These are phyloP conservation scores for Scheffersomyces insectosa DNA, from an alignment of 1,139 yeast genomes.

Conservation along the genomic window DNA sequence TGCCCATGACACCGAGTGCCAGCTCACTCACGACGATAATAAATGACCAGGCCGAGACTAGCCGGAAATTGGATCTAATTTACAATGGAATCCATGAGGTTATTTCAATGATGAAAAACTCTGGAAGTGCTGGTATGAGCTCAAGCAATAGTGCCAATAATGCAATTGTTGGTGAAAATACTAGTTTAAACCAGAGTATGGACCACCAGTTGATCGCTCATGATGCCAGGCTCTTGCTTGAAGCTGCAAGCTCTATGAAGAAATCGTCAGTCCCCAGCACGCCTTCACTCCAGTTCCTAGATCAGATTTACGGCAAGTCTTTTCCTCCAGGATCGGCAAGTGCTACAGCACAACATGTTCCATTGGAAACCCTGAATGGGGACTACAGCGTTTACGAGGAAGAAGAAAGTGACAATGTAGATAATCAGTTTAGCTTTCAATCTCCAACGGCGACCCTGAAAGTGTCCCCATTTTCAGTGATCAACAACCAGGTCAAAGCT, in stretches of 20 bases:
- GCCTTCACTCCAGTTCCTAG: conserved; percentile 1
- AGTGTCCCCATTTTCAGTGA: conserved; percentile 52
- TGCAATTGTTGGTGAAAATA: not conserved
- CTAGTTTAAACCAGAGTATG: not conserved
- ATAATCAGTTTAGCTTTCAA: conserved; percentile 31
- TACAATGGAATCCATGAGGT: conserved; percentile 26
- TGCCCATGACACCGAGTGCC: conserved; percentile 6
- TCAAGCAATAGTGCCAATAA: not conserved
- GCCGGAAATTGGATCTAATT: conserved; percentile 24
- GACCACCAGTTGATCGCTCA: conserved; percentile 11
- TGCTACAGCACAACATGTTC: too few relatives aligned
- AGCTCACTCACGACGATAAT: conserved; percentile 1
- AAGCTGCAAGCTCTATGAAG: conserved; percentile 30
- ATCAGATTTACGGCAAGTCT: not conserved
- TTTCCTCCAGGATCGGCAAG: too few relatives aligned
- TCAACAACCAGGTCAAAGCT: conserved; percentile 34
- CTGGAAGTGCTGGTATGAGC: not conserved
- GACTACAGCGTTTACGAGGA: conserved; percentile 4
- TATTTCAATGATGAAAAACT: not conserved
- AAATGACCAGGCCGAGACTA: conserved; percentile 1
- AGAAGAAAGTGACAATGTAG: conserved; percentile 8
- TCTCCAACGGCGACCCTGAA: conserved; percentile 41
- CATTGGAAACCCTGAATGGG: not conserved
- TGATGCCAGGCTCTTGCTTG: conserved; percentile 29
- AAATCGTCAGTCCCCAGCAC: conserved; percentile 7